Evolutionary conservation across 441 rosid species (phyloP), one percentile per base, ranked within the genome.

Genomic region (Kokia cookei): DNA sequence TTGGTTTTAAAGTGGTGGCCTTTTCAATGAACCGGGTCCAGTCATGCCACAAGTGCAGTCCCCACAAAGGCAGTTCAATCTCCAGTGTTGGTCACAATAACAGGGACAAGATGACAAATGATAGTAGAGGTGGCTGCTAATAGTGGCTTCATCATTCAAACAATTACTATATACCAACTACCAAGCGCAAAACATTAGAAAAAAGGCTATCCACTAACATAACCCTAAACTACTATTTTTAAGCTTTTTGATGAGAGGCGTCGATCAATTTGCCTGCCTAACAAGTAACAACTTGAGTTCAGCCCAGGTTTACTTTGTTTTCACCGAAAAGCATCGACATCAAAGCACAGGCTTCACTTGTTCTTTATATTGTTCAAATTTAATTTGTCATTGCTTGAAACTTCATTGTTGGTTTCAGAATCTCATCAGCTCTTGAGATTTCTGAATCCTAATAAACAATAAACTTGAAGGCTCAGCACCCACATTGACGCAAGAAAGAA

Each of bases 101-200:
- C 64, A 76, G 75, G 61, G 78, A 73, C 74, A 82, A 80, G 73
- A 79, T 79, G 83, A 84, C 86, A 83, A 81, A 59, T 47, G 69
- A 37, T 83, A 84, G 88, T 84, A 87, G 91, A 73, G 83, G 75
- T 70, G 85, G 29, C 81, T 85, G 83, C 54, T 88, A 76, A 53
- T 86, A 84, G 84, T 84, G 90, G 82, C 68, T 81, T 55, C 75
- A 76, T 77, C 76, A 76, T 75, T 54, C 75, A 74, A 75, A 73
- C 58, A 73, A 57, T 9, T 9, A 19, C 14, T 73, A 67, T 72
- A 32, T 1, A 32, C 37, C 37, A 54, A 17, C 61, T 53, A 32
- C 6, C 37, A 32, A 32, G 71, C 78, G 78, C 75, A 67, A 76
- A 75, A 75, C 79, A 79, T 75, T 73, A 50, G 73, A 73, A 15